Evolutionary conservation across 1,284 basidiomycete genomes (phyloP), one percentile per base, ranked within the genome.

Genomic region (Fomitopsis betulina): DNA sequence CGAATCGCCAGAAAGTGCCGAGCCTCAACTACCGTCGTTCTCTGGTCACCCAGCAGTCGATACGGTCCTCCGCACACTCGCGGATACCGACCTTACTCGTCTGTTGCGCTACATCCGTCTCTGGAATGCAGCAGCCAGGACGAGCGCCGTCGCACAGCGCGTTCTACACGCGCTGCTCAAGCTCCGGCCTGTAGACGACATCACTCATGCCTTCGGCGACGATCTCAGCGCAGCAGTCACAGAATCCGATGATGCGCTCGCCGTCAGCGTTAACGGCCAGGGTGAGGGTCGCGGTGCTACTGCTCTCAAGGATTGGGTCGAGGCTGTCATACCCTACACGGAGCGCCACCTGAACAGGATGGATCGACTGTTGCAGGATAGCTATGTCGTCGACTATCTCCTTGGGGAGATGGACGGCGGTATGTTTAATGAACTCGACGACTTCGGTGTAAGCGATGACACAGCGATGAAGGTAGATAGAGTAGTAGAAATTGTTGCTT

Each of bases 61-160:
- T 72, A 79, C 85, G 60, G 90, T 98, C 45, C 78, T 99, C 60
- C 79, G 82, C 57, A 86, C 84, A 0, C 81, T 99, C 5, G 74
- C 83, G 0, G 77, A 83, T 1, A 68, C 85, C 10, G 93, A 96
- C 66, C 83, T 99, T 21, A 86, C 88, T 8, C 87, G 87, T 58
- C 81, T 99, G 15, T 77, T 98, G 53, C 80, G 82, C 43, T 96
- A 94, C 72, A 81, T 95, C 37, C 83, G 93, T 47, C 89, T 93
- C 66, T 99, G 96, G 96, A 99, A 98, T 74, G 89, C 95, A 12
- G 90, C 87, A 58, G 91, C 91, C 6, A 89, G 88, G 67, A 95
- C 93, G 23, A 87, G 91, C 60, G 75, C 76, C n/a, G 81, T 97
- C 42, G 96, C 97, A 1, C 96, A 99, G 74, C 79, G 79, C 17